Percentiles rank a stretch among this genome's conserved stretches.
phyloP scores from a whole-genome alignment of 306 rosid genomes.

The Cicer arietinum region DNA sequence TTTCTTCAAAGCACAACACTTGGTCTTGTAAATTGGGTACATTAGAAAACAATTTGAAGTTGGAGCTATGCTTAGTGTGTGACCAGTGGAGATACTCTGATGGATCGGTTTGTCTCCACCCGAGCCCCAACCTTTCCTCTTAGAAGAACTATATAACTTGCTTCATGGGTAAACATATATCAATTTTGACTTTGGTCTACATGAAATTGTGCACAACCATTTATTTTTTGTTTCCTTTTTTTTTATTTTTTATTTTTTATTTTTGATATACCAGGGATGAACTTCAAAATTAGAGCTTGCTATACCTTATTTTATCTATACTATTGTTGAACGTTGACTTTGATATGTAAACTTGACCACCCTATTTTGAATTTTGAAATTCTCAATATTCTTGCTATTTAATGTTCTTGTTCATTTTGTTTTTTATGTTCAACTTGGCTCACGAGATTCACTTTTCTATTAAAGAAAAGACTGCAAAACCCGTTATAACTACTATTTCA shows the following conservation, averaged over 20 bases:
- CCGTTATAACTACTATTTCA: not conserved
- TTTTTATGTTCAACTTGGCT: no score
- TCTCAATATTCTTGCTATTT: no score
- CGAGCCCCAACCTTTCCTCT: no score
- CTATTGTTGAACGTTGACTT: no score
- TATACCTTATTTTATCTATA: no score
- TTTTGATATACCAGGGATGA: not conserved
- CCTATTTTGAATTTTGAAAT: no score
- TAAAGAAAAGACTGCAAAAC: not conserved
- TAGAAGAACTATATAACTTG: no score
- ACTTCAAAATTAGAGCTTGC: not conserved
- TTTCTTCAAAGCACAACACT: slow-evolving; percentile 51
- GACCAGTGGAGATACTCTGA: slow-evolving; percentile 79
- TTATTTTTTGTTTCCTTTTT: not conserved
- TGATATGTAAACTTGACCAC: no score
- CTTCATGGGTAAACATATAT: no score
- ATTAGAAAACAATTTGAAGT: slow-evolving; percentile 66
- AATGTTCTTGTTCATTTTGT: no score
- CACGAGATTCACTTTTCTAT: not conserved
- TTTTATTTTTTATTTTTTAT: not conserved
- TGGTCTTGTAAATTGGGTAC: slow-evolving; percentile 79
- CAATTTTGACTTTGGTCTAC: no score
- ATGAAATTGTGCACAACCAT: not conserved
- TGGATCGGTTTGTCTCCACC: slow-evolving; percentile 30
- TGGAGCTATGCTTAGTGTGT: slow-evolving; percentile 75